phyloP scores from a whole-genome alignment of 1,284 basidiomycete genomes.

The Naganishia liquefaciens region DNA sequence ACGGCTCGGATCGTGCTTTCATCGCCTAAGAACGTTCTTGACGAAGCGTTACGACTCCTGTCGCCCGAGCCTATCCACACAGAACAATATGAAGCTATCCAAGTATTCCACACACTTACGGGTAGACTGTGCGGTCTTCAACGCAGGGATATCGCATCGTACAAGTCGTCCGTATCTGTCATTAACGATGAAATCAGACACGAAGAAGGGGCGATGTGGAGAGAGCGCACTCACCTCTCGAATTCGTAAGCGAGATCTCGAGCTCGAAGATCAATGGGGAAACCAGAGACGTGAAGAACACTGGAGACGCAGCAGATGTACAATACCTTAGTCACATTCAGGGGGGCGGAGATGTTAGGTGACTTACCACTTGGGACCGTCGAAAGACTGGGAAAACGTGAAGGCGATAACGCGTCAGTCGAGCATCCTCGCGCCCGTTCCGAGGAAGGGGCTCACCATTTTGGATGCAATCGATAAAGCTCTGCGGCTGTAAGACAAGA shows the following conservation, averaged over 20 bases:
- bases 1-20: not conserved
- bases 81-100: not conserved
- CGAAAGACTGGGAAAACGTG: not conserved
- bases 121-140: constrained; percentile 46
- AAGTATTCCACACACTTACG: constrained; percentile 43
- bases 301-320: not conserved
- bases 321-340: not conserved
- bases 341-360: not conserved
- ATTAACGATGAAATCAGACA: not conserved
- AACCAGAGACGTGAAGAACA: constrained; percentile 33
- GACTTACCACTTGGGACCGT: constrained; percentile 8
- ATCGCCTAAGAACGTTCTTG: constrained; percentile 7
- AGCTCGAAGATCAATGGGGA: constrained; percentile 33
- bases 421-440: not conserved
- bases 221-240: constrained; percentile 26
- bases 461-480: not conserved
- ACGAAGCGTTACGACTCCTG: not conserved
- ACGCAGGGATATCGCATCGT: constrained; percentile 85
- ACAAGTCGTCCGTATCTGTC: constrained; percentile 33
- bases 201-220: not conserved
- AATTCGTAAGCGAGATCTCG: constrained; percentile 37
- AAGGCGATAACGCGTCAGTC: not conserved
- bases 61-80: constrained; percentile 7
- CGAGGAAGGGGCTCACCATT: constrained; percentile 10
- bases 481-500: not conserved